Conservation (phyloP, 352 stramenopile species). For the Globisporangium ultimum region DNA sequence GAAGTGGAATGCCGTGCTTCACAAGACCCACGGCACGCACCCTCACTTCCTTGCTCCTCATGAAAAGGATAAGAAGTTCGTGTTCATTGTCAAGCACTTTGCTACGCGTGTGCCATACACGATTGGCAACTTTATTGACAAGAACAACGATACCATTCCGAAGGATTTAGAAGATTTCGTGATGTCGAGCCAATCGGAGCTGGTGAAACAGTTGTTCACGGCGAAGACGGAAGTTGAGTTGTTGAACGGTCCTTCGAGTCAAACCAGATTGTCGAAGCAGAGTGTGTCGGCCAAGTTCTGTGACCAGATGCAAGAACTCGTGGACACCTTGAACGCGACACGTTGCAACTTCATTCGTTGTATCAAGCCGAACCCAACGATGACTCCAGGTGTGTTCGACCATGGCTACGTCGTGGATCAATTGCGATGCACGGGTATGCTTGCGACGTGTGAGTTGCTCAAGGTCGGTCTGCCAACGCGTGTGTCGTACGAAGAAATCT, state of each 20-base stretch:
- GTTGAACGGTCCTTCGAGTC: constrained; percentile 28
- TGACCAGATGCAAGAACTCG: constrained; percentile 84
- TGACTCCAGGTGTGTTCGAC: constrained; percentile 81
- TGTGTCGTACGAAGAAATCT: constrained; percentile 89
- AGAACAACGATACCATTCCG: constrained; percentile 95
- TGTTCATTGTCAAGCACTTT: constrained; percentile 97
- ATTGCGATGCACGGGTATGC: constrained; percentile 86
- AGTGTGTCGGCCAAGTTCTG: constrained; percentile 85
- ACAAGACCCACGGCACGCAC: constrained; percentile 74
- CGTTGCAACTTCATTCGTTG: constrained; percentile 88
- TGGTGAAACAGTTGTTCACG: constrained; percentile 86
- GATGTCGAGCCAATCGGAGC: constrained; percentile 62
- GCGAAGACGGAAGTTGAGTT: constrained; percentile 48
- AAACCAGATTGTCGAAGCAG: constrained; percentile 33
- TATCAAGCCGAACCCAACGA: constrained; percentile 90
- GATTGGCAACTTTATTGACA: constrained; percentile 94
- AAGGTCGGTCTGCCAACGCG: constrained; percentile 89
- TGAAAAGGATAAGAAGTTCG: constrained; percentile 88
- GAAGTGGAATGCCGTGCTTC: constrained; percentile 81
- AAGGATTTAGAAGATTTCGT: constrained; percentile 90
- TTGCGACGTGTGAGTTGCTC: constrained; percentile 90
- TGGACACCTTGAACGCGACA: constrained; percentile 82
- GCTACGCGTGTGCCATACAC: constrained; percentile 94
- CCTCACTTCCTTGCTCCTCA: constrained; percentile 75
- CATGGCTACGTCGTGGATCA: constrained; percentile 87